Evolutionary conservation across 495 filamentous ascomycete species (phyloP).

Genomic region (Podospora fimiseda): DNA sequence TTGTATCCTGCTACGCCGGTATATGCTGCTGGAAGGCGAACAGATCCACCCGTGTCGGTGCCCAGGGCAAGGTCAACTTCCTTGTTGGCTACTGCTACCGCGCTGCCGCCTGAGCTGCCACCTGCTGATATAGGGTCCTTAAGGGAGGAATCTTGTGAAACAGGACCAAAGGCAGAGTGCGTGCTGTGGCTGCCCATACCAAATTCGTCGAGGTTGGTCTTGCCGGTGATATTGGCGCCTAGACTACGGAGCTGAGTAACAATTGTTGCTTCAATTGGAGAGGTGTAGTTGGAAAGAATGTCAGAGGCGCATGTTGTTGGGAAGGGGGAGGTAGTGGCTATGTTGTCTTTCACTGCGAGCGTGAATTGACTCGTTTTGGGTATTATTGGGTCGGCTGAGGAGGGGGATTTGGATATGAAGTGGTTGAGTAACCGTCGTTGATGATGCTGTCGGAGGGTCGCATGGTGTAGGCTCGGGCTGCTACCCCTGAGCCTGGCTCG

Average conservation of each 20-base stretch:
- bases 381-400: background rate
- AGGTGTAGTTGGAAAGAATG: slow-evolving; percentile 62
- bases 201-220: slow-evolving; percentile 95
- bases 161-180: slow-evolving; percentile 64
- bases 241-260: slow-evolving; percentile 55
- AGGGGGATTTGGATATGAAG: slow-evolving; percentile 17
- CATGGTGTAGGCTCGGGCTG: slow-evolving; percentile 18
- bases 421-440: slow-evolving; percentile 29
- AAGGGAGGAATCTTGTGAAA: slow-evolving; percentile 29
- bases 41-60: slow-evolving; percentile 92
- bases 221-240: slow-evolving; percentile 64
- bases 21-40: slow-evolving; percentile 87
- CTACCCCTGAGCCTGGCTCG: slow-evolving; percentile 19
- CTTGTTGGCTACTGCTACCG: slow-evolving; percentile 68
- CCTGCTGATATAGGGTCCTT: slow-evolving; percentile 53
- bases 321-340: slow-evolving; percentile 53
- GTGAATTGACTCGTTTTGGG: slow-evolving; percentile 15
- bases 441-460: slow-evolving; percentile 5
- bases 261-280: slow-evolving; percentile 82
- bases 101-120: slow-evolving; percentile 92
- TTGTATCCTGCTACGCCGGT: slow-evolving; percentile 87
- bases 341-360: slow-evolving; percentile 86
- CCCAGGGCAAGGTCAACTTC: slow-evolving; percentile 76
- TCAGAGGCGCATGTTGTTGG: slow-evolving; percentile 77
- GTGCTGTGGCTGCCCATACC: slow-evolving; percentile 93